Base-by-base conservation (phyloP, 2,329 filamentous ascomycete genomes). In the Clarireedia monteithiana region DNA sequence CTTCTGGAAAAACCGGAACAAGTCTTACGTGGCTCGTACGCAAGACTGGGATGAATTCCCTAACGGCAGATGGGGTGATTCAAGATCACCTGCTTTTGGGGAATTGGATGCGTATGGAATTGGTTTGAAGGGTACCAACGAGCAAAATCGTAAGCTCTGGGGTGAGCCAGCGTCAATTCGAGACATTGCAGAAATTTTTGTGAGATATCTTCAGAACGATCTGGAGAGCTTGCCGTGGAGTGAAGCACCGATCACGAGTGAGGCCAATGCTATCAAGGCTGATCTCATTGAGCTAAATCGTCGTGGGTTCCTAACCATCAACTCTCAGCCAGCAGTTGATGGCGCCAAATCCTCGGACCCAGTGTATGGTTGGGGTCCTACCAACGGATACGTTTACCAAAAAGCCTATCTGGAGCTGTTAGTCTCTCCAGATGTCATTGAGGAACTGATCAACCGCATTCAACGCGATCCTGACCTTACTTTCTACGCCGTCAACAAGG, bases 11-110 rank as follows among this genome's bases (percentile, higher is more conserved):
- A 96, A 97, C 74, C 84, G 94, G 57, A 94, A 95, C 73, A 91
- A 94, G 69, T 96, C 91, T 4, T 99, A 99, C 67, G 85, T 99
- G 55, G 85, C 90, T 55, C 89, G 94, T 55, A 99, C 94, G 0
- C 91, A 96, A 70, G 92, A 96, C 64, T 99, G 94, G 94, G 94
- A 99, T 67, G 94, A 99, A 71, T 99, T 96, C 66, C 94, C 94
- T 55, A 99, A 99, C 77, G 94, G 94, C 48, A 88, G 94, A 72
- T 99, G 94, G 94, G 95, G 94, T 73, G 94, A 99, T 72, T 92
- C 91, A 52, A 83, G 94, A 62, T 97, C 92, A 57, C 94, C 94
- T 59, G 94, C 94, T 50, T 99, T 96, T 68, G 94, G 94, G 67
- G 91, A 96, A 72, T 77, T 97, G 52, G 92, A 97, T 72, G 85